Evolutionary conservation across 495 filamentous ascomycete genomes (phyloP), one percentile per base, ranked within the genome.

Genomic region (Jackrogersella multiformis): DNA sequence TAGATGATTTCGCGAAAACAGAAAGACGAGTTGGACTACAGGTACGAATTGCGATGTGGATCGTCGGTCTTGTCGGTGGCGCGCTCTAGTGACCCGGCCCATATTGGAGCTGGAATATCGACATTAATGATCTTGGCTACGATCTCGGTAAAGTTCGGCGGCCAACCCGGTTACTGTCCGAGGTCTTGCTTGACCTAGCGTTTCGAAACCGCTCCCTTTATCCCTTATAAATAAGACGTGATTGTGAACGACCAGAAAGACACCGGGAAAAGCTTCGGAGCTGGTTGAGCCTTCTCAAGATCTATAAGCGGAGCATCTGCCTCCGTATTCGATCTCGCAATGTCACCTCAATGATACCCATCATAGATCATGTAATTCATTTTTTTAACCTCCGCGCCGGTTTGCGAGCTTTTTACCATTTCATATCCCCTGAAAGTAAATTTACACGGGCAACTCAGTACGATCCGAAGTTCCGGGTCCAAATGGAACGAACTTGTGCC

Each of bases 11-110:
- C 71, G 84, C 87, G 62, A 88, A 81, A 67, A 87, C 83, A 1
- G 95, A 98, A 73, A 85, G 95, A 60, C 87, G 90, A 52, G 96
- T 97, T 2, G 86, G 91, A 2, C 82, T 94, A 76, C 89, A 90
- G 73, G 96, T 99, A 26, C 85, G 92, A 56, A 77, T 96, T 45
- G 92, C 93, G 3, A 93, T 98, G 91, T 93, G 91, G 92, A 88
- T 97, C 74, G 90, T 92, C 2, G 82, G 85, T 74, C 81, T 88
- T 58, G 81, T 91, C 23, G 90, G 90, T 1, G 90, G 90, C 5
- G 88, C 88, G 12, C 79, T 93, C 30, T 92, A 74, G 78, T 24
- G 4, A 24, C 16, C 30, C 35, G 10, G 12, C 3, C 5, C 26
- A 10, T 35, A 56, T 53, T 30, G 49, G 44, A 30, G 9, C 7